phyloP scores from a whole-genome alignment of 2,329 filamentous ascomycete species.

The Teratosphaeria nubilosa region DNA sequence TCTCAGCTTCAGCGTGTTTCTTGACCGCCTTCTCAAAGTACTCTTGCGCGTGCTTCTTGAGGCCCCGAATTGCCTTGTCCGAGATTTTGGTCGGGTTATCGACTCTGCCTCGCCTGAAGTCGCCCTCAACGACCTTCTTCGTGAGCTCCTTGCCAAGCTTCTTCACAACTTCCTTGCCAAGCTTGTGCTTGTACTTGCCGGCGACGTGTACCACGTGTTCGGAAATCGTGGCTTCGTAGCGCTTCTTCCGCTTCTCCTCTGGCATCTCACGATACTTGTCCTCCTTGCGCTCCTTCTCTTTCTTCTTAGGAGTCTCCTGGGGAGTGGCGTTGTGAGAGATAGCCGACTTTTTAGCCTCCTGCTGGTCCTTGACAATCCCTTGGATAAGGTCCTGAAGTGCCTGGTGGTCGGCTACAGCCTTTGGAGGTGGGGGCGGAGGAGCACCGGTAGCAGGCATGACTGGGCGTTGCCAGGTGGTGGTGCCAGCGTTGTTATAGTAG shows the following conservation, averaged over 20 bases:
- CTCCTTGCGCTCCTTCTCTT: conserved; percentile 42
- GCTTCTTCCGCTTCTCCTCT: conserved; percentile 82
- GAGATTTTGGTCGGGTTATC: conserved; percentile 67
- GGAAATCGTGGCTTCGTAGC: conserved; percentile 85
- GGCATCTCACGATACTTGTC: conserved; percentile 63
- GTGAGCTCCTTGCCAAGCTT: conserved; percentile 53
- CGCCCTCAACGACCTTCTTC: conserved; percentile 83
- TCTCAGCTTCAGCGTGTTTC: conserved; percentile 62
- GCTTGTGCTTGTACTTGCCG: conserved; percentile 76
- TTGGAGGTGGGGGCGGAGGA: conserved; percentile 51
- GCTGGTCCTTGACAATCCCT: conserved; percentile 57
- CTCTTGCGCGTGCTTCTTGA: conserved; percentile 73
- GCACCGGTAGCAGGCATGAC: conserved; percentile 49
- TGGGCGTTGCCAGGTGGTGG: conserved; percentile 73
- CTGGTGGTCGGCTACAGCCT: conserved; percentile 62
- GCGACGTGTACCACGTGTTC: conserved; percentile 77
- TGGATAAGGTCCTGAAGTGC: conserved; percentile 66
- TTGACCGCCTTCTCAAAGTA: conserved; percentile 78
- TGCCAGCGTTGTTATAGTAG: conserved; percentile 71
- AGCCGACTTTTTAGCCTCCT: conserved; percentile 30
- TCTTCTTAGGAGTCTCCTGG: conserved; percentile 44
- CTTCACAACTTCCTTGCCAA: conserved; percentile 69
- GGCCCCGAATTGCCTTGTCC: conserved; percentile 67
- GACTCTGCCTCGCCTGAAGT: conserved; percentile 85
- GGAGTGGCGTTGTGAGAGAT: conserved; percentile 53